Evolutionary conservation across 2,329 filamentous ascomycete genomes (phyloP), one percentile per base, ranked within the genome.

Genomic region (Ophiognomonia clavigignenti-juglandacearum): DNA sequence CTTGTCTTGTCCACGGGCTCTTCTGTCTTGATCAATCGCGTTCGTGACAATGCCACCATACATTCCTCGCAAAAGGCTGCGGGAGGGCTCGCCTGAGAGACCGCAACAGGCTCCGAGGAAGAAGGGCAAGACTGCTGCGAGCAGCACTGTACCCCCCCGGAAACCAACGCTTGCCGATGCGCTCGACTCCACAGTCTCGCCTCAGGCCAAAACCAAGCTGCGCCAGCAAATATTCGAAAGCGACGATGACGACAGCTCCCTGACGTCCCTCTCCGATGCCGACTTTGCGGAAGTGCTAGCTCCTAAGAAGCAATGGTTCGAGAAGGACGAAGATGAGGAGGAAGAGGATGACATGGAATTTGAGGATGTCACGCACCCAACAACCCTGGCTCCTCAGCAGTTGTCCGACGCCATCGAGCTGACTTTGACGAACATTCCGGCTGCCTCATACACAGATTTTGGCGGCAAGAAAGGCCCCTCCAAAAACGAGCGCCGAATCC

Each of bases 391-490:
- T 48, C 58, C 70, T 53, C 65, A 49, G 27, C 40, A 48, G 35
- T 24, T 51, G 71, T 66, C 50, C 69, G 74, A 6, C 69, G 85
- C 90, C 59, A 70, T 95, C 27, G 84, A 92, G 54, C 69, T 95
- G 57, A 92, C 85, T 0, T 68, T 95, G 24, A 73, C 72, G 29
- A 74, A 52, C 27, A 48, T 52, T 4, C 50, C 50, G 13, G 46
- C 41, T n/a, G 78, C 80, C 0, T 63, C 85, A 23, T 74, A 75
- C 9, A 83, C 83, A 53, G 70, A 78, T 1, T 71, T 79, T 37
- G 80, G 80, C 19, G 71, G 72, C 16, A 96, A 88, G 65, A 96
- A 92, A 61, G 91, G 89, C 0, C 86, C 88, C 0, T 86, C 87
- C 3, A 96, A 96, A 66, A 80, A 86, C 23, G 89, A 96, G 61